These are phyloP conservation scores for Cyclotella sp. DNA, from an alignment of 108 stramenopile species.

Conservation along the genomic window DNA sequence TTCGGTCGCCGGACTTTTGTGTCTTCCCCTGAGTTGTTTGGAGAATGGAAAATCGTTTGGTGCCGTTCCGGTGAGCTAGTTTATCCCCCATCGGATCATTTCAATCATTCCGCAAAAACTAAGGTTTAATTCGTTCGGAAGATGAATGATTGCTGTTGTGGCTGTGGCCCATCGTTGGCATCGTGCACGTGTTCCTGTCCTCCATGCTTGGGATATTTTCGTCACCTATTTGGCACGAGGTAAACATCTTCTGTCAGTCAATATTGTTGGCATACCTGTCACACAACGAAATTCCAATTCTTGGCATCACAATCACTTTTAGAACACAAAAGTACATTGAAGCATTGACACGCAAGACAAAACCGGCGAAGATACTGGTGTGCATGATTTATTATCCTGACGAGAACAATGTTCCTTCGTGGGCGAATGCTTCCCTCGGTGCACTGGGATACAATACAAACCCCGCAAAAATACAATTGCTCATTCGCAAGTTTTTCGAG, in stretches of 20 bases:
- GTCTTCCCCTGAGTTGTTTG: conserved; percentile 60
- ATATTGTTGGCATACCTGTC: not conserved
- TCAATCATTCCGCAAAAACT: not conserved
- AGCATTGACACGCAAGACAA: conserved; percentile 70
- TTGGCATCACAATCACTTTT: not conserved
- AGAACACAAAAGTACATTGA: conserved; percentile 76
- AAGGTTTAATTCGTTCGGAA: conserved; percentile 1
- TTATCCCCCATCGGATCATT: not conserved
- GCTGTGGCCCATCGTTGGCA: conserved; percentile 71
- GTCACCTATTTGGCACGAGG: conserved; percentile 83
- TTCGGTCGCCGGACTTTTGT: conserved; percentile 61
- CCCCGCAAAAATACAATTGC: conserved; percentile 70
- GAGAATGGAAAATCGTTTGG: conserved; percentile 55
- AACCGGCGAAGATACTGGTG: conserved; percentile 81
- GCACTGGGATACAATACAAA: conserved; percentile 79
- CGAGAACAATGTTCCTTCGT: conserved; percentile 71
- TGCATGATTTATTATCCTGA: conserved; percentile 94
- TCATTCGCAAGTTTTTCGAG: conserved; percentile 75
- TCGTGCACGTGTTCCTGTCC: conserved; percentile 57
- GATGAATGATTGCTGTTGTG: conserved; percentile 78
- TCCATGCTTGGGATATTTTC: conserved; percentile 82
- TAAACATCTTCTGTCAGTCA: not conserved
- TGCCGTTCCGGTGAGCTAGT: conserved; percentile 41
- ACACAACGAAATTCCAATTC: not conserved
- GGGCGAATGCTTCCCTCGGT: conserved; percentile 80